Evolutionary conservation across 257 asterid genomes (phyloP), one percentile per base, ranked within the genome.

Genomic region (Nicotiana noctiflora): DNA sequence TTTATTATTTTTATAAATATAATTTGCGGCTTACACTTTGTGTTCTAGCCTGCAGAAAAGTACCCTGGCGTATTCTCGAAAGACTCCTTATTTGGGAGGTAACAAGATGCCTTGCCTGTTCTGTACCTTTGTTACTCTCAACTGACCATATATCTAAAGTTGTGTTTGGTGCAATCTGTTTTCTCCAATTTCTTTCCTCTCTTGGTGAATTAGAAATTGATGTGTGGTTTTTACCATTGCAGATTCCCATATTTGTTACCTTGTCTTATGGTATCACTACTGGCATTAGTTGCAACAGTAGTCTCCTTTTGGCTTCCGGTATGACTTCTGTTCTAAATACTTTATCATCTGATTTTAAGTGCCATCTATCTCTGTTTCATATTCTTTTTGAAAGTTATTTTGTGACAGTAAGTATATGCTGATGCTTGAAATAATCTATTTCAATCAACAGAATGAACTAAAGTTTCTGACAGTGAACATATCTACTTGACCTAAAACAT

Each of bases 231-330:
- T 40, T 49, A 72, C 60, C 78, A 2, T 77, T 67, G 84, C 87
- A 93, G 97, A 75, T 93, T 93, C 79, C 98, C 98, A 25, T 93
- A 92, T 82, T 88, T 92, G 83, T 85, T 93, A 77, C 98, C 98
- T 49, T 93, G 97, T 81, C 85, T 92, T 65, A 67, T 88, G 72
- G 89, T 83, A 80, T 93, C 97, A 37, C 60, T 87, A 34, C 86
- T 90, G 62, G 88, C 93, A 56, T 85, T 85, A 37, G 17, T 81
- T 49, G 96, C 91, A 21, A 76, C 88, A 6, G 23, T 91, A 34
- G 80, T 84, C 23, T 91, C 91, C 83, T 89, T 84, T 84, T 91
- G 94, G 93, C 90, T 93, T 80, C 98, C 98, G 86, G 98, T 92
- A 92, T n/a, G 84, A 81, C 70, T 81, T 79, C 65, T 75, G 17